These are phyloP conservation scores for Crucihimalaya himalaica DNA, from an alignment of 345 rosid genomes.

Conservation along the genomic window DNA sequence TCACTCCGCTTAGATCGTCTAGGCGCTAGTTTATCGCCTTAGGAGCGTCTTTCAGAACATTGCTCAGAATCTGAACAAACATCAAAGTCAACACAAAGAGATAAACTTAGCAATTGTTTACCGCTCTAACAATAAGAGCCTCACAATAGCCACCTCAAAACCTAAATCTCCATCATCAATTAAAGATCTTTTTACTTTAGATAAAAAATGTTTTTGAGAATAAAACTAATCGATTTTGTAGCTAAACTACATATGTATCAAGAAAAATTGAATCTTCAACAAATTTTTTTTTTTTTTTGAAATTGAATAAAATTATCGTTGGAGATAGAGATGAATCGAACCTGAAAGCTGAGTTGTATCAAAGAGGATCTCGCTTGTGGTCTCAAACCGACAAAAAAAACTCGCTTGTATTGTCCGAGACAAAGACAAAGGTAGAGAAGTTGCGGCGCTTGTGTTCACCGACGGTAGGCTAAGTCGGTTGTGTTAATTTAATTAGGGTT, in stretches of 20 bases:
- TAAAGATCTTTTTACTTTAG: not conserved
- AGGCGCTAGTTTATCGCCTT: too few species aligned
- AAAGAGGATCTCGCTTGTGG: not conserved
- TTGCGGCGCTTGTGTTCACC: not conserved
- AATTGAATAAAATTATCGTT: not conserved
- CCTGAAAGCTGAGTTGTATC: not conserved
- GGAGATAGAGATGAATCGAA: not conserved
- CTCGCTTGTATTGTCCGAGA: not conserved
- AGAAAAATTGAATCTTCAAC: not conserved
- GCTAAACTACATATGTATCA: too few species aligned
- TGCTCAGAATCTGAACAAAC: constrained; percentile 21
- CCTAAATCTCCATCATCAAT: not conserved
- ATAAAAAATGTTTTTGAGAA: too few species aligned
- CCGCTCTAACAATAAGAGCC: not conserved
- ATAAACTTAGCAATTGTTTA: not conserved
- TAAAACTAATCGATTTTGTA: too few species aligned
- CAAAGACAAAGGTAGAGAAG: not conserved
- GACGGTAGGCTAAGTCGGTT: too few species aligned
- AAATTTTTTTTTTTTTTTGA: too few species aligned
- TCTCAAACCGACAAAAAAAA: too few species aligned
- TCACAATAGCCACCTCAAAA: not conserved
- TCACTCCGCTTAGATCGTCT: too few species aligned
- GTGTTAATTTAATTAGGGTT: too few species aligned
- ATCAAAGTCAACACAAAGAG: not conserved
- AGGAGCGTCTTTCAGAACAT: too few species aligned